Base-by-base conservation (phyloP, 768 basidiomycete genomes). In the Termitomyces sp. region DNA sequence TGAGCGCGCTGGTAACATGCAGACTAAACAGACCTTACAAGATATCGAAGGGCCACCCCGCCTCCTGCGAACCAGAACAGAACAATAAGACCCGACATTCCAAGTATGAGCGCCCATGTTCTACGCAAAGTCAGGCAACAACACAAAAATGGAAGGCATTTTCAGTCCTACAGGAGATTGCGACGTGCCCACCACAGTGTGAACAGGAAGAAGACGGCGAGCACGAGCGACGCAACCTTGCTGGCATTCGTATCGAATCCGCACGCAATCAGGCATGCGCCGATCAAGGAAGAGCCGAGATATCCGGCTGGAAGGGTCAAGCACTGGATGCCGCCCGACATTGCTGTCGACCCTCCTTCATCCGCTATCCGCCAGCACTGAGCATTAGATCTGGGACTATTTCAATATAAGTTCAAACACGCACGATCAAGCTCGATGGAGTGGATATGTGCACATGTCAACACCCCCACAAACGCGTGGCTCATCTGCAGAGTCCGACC, bases 181-280 rank as follows among this genome's bases (percentile, higher is more conserved):
- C 76, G 79, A 49, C 88, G 77, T 8, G 90, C 89, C 90, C 91
- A 92, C 91, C 92, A 96, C 3, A 95, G 78, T 1, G 92, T 94
- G 64, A 95, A 79, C 33, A 95, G 62, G 74, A 95, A 95, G 72
- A 93, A 91, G n/a, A 71, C 89, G 9, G 86, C 94, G 50, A 96
- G 78, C 9, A 87, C 85, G 22, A 96, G 70, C 22, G 84, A 84
- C 1, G 92, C 93, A 45, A 94, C 67, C 69, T 96, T 96, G 74
- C 87, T 89, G 4, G 94, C 94, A 62, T 91, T 87, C 46, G 90
- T 93, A 71, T 94, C 83, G 68, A 94, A 94, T 13, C 92, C 93
- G 61, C 91, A 93, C 13, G 92, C 83, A 58, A 97, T 95, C 40
- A 97, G 76, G 44, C 82, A 81, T 2, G 92, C 94, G 26, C 95